Base-by-base conservation (phyloP, 495 filamentous ascomycete species). In the Friedmanniomyces endolithicus region DNA sequence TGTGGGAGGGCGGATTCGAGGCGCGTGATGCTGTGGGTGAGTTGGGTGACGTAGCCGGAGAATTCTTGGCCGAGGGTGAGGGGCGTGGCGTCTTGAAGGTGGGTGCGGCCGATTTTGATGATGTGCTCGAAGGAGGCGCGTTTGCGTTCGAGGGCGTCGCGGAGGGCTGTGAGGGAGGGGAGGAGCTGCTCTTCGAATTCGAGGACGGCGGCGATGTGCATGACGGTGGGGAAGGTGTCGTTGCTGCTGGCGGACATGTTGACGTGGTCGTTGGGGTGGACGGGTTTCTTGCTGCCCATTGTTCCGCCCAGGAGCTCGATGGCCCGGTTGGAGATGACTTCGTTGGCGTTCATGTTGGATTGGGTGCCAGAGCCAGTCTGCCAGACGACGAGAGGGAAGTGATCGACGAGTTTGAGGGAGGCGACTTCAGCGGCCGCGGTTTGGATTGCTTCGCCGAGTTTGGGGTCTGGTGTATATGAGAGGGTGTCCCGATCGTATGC, bases 271-370 rank as follows among this genome's bases (percentile, higher is more conserved):
- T 98, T 98, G 55, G 92, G 92, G 75, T 98, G 92, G 37, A 98
- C 92, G 27, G 92, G 92, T 76, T 92, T 94, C 81, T 98, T 98
- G 72, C 76, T 80, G 52, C 92, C 92, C 84, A 89, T 95, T 59
- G 75, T 80, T 60, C 92, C 92, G 55, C 92, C 92, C 16, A 98
- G 77, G 55, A 98, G 92, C 75, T 98, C 94, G 70, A 98, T 98
- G 40, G 92, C 92, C 56, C 92, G 88, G 79, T 98, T 98, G 56
- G 90, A 95, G 73, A 98, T 98, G 69, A 98, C 92, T 74, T 98
- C 92, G 73, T 98, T 98, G 68, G 92, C 90, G 77, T 98, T 98
- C 92, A 98, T 98, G 81, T 98, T 98, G 67, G 89, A 95, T 75
- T 98, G 92, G 24, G 92, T 98, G 64, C 92, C 92, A 17, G 94